Conservation (phyloP, 192 early-diverging fungal genomes). For the Lunasporangiospora selenospora region DNA sequence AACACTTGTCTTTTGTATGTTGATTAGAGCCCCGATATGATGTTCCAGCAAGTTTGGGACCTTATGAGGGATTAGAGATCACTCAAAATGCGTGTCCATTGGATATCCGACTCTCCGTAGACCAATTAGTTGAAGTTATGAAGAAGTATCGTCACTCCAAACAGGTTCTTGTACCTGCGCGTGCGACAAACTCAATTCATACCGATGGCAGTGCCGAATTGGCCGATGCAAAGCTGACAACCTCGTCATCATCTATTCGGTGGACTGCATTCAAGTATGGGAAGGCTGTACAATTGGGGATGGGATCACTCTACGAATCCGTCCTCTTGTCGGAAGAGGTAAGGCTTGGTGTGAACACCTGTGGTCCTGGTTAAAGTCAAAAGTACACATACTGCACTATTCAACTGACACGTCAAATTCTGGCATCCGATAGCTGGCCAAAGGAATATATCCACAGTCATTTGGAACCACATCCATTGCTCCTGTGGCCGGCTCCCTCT, state of each 20-base stretch:
- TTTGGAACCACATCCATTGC: constrained; percentile 39
- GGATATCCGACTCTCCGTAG: constrained; percentile 43
- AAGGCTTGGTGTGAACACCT: too few relatives aligned
- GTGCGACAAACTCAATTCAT: constrained; percentile 5
- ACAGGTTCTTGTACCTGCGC: constrained; percentile 37
- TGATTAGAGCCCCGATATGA: constrained; percentile 48
- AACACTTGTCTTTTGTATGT: not conserved
- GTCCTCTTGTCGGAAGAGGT: constrained; percentile 43
- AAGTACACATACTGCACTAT: too few relatives aligned
- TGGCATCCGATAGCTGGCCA: constrained; percentile 23
- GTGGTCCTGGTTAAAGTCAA: too few relatives aligned
- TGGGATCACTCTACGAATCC: constrained; percentile 40
- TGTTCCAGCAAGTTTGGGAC: constrained; percentile 26
- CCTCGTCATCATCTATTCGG: constrained; percentile 15
- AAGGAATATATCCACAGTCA: constrained; percentile 35
- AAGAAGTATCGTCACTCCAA: constrained; percentile 27
- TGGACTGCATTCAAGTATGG: constrained; percentile 37
- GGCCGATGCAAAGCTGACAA: constrained; percentile 19
- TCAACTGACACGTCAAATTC: too few relatives aligned
- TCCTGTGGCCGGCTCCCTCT: constrained; percentile 32
- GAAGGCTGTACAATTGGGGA: constrained; percentile 31
- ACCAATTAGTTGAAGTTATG: constrained; percentile 43
- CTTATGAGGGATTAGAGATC: constrained; percentile 48
- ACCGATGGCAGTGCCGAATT: constrained; percentile 18
- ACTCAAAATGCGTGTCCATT: constrained; percentile 27